phyloP scores from a whole-genome alignment of 2,329 filamentous ascomycete species.

The Talaromyces sp. region DNA sequence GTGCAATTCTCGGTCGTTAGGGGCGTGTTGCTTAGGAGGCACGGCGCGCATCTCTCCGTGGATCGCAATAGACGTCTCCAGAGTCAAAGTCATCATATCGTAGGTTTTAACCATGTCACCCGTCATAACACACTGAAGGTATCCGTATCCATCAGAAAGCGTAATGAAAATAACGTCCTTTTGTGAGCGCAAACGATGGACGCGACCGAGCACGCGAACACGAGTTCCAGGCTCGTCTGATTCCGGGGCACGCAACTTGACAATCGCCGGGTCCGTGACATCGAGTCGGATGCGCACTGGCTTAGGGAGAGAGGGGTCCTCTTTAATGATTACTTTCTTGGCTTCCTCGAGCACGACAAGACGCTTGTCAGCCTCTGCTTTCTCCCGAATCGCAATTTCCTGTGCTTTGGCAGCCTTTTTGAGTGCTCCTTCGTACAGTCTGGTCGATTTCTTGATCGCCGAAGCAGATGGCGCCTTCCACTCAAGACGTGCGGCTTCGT shows the following conservation, averaged over 20 bases:
- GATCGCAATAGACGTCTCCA: conserved; percentile 81
- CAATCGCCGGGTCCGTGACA: conserved; percentile 57
- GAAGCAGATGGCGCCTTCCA: conserved; percentile 83
- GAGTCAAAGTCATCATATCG: conserved; percentile 77
- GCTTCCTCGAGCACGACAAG: conserved; percentile 71
- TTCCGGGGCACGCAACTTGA: conserved; percentile 51
- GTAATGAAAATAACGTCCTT: conserved; percentile 83
- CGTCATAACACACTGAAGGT: conserved; percentile 76
- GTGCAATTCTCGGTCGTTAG: conserved; percentile 79
- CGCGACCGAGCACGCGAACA: conserved; percentile 74
- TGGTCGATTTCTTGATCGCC: conserved; percentile 77
- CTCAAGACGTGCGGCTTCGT: conserved; percentile 57
- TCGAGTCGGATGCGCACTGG: conserved; percentile 71
- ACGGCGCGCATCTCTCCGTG: conserved; percentile 79
- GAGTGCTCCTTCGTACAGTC: conserved; percentile 68
- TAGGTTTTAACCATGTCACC: conserved; percentile 86
- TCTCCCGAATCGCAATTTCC: conserved; percentile 65
- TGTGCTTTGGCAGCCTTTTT: conserved; percentile 79
- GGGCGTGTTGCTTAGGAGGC: conserved; percentile 70
- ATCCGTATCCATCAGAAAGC: conserved; percentile 77
- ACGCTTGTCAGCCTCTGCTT: conserved; percentile 66
- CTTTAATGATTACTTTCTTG: conserved; percentile 66
- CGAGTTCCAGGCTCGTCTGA: conserved; percentile 63
- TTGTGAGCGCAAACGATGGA: conserved; percentile 75
- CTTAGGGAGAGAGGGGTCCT: conserved; percentile 68